phyloP scores from a whole-genome alignment of 805 yeast species.

The Diddensiella caesifluorescens region DNA sequence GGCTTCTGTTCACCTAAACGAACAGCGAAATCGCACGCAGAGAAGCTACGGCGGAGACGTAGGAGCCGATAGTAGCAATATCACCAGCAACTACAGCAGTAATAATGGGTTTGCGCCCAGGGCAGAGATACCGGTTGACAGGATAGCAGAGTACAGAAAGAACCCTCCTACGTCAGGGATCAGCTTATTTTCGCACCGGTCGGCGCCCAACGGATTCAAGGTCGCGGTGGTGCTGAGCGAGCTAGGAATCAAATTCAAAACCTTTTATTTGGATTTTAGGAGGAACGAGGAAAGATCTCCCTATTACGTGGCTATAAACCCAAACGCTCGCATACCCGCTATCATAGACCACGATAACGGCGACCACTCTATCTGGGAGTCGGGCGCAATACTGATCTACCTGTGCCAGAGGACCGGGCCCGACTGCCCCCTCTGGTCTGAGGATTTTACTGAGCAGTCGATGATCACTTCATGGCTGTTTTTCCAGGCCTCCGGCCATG shows the following conservation, averaged over 20 bases:
- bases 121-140: constrained; percentile 20
- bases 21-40: too few relatives aligned
- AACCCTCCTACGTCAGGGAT: constrained; percentile 77
- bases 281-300: constrained; percentile 89
- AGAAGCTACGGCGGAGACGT: constrained; percentile 7
- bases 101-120: constrained; percentile 1
- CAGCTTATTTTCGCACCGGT: constrained; percentile 71
- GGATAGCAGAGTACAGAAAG: constrained; percentile 66
- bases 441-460: constrained; percentile 69
- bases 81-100: constrained; percentile 7
- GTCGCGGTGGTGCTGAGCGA: constrained; percentile 88
- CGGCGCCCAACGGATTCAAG: constrained; percentile 95
- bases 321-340: constrained; percentile 94
- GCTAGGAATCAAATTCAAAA: constrained; percentile 69
- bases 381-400: constrained; percentile 85
- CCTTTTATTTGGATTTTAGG: constrained; percentile 81
- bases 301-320: constrained; percentile 87
- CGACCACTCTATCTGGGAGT: constrained; percentile 85
- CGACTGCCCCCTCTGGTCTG: constrained; percentile 73
- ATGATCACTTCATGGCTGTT: constrained; percentile 86
- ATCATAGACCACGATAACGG: constrained; percentile 81
- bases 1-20: constrained; percentile 25
- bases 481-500: constrained; percentile 94
- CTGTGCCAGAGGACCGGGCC: constrained; percentile 60
- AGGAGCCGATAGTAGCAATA: constrained; percentile 2